Conservation (phyloP, 345 rosid species). For the Mallotus nudiflorus region DNA sequence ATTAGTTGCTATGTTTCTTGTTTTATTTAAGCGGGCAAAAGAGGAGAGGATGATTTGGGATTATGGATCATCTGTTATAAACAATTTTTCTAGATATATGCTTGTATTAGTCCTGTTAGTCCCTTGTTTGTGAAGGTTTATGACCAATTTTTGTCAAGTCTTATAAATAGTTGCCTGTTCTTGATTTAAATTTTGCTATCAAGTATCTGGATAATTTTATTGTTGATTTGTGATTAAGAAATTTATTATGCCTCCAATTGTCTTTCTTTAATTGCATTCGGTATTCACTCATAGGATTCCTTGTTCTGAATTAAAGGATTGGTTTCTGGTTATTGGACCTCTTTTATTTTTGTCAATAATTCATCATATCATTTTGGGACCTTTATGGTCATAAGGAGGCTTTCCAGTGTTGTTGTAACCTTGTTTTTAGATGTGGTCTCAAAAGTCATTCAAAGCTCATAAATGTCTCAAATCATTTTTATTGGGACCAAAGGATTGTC, state of each 20-base stretch:
- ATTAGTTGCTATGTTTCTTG: not conserved
- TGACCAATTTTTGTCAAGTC: not conserved
- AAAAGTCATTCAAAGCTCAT: not conserved
- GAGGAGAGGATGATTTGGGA: not conserved
- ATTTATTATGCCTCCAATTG: not conserved
- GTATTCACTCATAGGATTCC: not conserved
- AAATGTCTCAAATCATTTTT: slow-evolving; percentile 11
- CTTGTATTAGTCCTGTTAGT: not conserved
- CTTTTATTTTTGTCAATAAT: not conserved
- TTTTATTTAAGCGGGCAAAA: not conserved
- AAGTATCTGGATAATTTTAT: not conserved
- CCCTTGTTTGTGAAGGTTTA: not conserved
- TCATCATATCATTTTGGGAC: not conserved
- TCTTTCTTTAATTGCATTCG: not conserved
- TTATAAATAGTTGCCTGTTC: slow-evolving; percentile 10
- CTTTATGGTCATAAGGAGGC: not conserved
- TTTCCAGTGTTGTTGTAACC: not conserved
- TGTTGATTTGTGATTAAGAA: not conserved
- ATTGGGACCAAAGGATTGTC: not conserved
- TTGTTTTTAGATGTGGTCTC: slow-evolving; percentile 1
- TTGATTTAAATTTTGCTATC: not conserved
- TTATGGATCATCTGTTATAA: no score
- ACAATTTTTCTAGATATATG: not conserved
- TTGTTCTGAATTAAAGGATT: not conserved
- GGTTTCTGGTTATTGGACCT: not conserved